Base-by-base conservation (phyloP, 1,284 basidiomycete species). In the Microbotryum silenes-acaulis region DNA sequence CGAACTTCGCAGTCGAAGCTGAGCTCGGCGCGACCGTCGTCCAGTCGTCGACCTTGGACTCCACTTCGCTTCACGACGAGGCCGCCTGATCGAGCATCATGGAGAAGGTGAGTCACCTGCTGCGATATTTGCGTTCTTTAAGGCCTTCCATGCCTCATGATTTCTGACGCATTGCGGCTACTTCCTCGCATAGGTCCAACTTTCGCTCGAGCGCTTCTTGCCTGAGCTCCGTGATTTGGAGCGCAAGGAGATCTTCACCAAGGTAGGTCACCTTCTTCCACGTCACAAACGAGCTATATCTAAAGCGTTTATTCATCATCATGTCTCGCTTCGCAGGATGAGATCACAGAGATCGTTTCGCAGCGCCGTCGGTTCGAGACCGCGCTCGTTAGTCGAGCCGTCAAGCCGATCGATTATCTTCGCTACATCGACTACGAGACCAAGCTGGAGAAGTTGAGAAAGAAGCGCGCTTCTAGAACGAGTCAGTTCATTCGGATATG, bases 381-480 rank as follows among this genome's bases (percentile, higher is more conserved):
- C 3, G 82, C 86, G 2, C 82, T 97, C 52, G 60, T 63, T 63
- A 74, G 31, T 63, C 55, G 68, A n/a, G 61, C 56, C 20, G 64
- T 63, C 7, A 66, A 66, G 52, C 63, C 68, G 44, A 16, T 57
- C 21, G 94, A 97, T 78, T 97, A 87, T 77, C 79, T 94, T 71
- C 85, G 88, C 56, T 97, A 98, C 79, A 86, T 86, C 48, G 83
- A 89, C 27, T 97, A 96, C 76, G 93, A 97, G 78, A 89, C 90
- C 82, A 83, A 82, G 37, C 81, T 96, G 31, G 92, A 96, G 75
- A 81, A 85, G 45, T 77, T 96, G 62, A 79, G 90, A 45, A 80
- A 82, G 71, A 88, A 90, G 70, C 80, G 91, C 53, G 81, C 51
- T 81, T 85, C 71, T 79, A 88, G 58, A 73, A 25, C 89, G 57